phyloP scores from a whole-genome alignment of 1,284 basidiomycete genomes.

The Sanghuangporus sanghuang region DNA sequence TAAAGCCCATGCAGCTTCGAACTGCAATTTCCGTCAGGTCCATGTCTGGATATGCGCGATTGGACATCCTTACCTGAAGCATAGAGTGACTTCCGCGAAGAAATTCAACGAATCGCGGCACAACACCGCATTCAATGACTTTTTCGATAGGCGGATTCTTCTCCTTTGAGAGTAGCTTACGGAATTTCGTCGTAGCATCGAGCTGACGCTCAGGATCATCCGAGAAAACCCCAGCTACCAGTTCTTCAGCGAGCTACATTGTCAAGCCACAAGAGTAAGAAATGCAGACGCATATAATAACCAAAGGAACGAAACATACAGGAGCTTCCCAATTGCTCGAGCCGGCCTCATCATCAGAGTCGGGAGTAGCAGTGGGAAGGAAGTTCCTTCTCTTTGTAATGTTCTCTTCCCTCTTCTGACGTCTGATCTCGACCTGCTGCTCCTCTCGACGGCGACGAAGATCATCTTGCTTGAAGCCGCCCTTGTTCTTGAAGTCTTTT shows the following conservation, averaged over 20 bases:
- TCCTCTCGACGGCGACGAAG: constrained; percentile 93
- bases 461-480: constrained; percentile 78
- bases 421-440: constrained; percentile 95
- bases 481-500: constrained; percentile 72
- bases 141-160: constrained; percentile 99
- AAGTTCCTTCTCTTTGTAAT: constrained; percentile 96
- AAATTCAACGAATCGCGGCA: constrained; percentile 97
- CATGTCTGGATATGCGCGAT: neutral
- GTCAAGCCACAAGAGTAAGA: constrained; percentile 19
- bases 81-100: constrained; percentile 84
- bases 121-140: constrained; percentile 97
- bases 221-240: constrained; percentile 93
- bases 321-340: constrained; percentile 71
- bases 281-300: constrained; percentile 15
- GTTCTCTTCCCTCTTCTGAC: constrained; percentile 95
- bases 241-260: constrained; percentile 76
- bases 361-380: constrained; percentile 62
- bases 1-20: constrained; percentile 99
- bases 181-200: constrained; percentile 95
- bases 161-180: constrained; percentile 98
- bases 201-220: constrained; percentile 89
- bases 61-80: constrained; percentile 71
- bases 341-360: constrained; percentile 84
- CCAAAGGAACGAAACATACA: constrained; percentile 39
- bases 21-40: constrained; percentile 44